Base-by-base conservation (phyloP, 2,329 filamentous ascomycete species). In the Zarea fungicola region DNA sequence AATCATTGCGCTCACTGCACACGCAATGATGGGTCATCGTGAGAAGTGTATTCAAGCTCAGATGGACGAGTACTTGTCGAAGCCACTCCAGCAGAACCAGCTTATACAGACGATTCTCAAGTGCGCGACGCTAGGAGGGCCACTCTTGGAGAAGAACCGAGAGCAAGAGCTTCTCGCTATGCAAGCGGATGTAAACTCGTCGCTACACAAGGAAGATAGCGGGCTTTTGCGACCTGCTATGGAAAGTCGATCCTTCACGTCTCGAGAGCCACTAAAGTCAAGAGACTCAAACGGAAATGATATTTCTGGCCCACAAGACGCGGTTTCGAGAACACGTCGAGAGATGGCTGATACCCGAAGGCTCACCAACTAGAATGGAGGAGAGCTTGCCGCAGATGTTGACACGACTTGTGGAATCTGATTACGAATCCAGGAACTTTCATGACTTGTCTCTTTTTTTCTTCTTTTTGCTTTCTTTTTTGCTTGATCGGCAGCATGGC, bases 31-130 rank as follows among this genome's bases (percentile, higher is more conserved):
- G 74, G 93, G 93, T 56, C 93, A 99, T 63, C 83, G 93, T 42
- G 93, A 99, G 66, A 96, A 95, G 74, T 99, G 93, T 67, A 95
- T 99, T 53, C 89, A 96, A 65, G 93, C 92, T 9, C 90, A 97
- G 72, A 99, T 99, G 93, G 93, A 99, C 66, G 93, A 99, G 67
- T 99, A 99, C 64, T 75, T 99, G 35, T 96, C 92, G 16, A 99
- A 99, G 66, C 92, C 92, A 22, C 75, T 97, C 53, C 95, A 96
- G 68, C 92, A 96, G 64, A 96, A 95, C 65, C 89, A 96, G 66
- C 84, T 97, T 62, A 96, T 97, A 61, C 92, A 97, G 71, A 96
- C 91, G 1, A 97, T 99, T 52, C 80, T 97, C 55, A 96, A 96
- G 67, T 97, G 92, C 64, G 92, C 90, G 11, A 96, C 93, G 5